Conservation (phyloP, 2,329 filamentous ascomycete genomes). For the Biscogniauxia mediterranea region DNA sequence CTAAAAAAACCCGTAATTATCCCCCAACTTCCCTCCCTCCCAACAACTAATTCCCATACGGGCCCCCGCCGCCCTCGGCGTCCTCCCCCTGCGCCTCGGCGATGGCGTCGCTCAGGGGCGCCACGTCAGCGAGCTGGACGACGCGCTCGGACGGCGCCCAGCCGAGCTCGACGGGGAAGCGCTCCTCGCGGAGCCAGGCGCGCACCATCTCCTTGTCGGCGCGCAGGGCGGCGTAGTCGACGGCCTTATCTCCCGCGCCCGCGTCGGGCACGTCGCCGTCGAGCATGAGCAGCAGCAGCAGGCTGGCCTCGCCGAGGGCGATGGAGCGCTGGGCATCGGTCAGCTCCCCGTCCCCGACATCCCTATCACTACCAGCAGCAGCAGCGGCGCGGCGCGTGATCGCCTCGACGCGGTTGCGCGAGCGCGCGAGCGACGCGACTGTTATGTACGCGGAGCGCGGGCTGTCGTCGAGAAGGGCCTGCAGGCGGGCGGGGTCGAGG, state of each 20-base stretch:
- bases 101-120: conserved; percentile 13
- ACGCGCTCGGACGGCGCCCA: conserved; percentile 13
- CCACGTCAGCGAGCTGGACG: conserved; percentile 13
- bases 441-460: conserved; percentile 11
- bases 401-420: conserved; percentile 17
- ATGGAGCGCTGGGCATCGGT: conserved; percentile 3
- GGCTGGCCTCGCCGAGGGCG: conserved; percentile 12
- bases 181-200: conserved; percentile 18
- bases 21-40: background rate
- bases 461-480: conserved; percentile 16
- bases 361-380: background rate
- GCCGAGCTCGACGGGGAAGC: conserved; percentile 18
- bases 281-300: conserved; percentile 18
- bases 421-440: conserved; percentile 14
- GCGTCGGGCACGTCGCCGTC: conserved; percentile 10
- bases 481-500: conserved; percentile 13
- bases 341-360: background rate
- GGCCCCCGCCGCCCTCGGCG: background rate
- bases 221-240: conserved; percentile 2
- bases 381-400: conserved; percentile 6
- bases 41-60: background rate
- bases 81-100: conserved; percentile 1
- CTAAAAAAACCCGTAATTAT: too few species aligned
- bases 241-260: background rate
- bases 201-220: conserved; percentile 17